Percentiles rank a stretch among this genome's conserved stretches.
phyloP scores from a whole-genome alignment of 2,329 filamentous ascomycete species.

The Coniochaeta sp. region DNA sequence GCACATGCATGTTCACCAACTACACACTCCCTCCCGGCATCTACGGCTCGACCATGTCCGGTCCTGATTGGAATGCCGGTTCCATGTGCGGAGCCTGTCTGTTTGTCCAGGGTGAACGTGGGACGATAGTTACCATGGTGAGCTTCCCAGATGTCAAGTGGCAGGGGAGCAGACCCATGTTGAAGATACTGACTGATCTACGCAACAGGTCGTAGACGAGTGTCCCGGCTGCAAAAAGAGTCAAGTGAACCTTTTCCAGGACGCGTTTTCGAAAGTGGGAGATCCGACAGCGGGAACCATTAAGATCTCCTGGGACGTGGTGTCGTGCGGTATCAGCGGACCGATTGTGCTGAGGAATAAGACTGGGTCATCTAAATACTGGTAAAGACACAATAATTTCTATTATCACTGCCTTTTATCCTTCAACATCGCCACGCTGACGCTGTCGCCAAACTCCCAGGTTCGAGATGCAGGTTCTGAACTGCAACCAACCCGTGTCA shows the following conservation, averaged over 20 bases:
- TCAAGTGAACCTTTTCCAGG: constrained; percentile 37
- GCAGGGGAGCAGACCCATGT: too few relatives aligned
- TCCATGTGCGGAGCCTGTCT: constrained; percentile 56
- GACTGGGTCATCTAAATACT: constrained; percentile 32
- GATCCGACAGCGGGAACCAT: constrained; percentile 26
- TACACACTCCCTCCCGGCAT: constrained; percentile 53
- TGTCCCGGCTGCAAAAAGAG: constrained; percentile 31
- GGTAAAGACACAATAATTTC: constrained; percentile 18
- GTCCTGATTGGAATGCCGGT: constrained; percentile 46
- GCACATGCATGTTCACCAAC: constrained; percentile 55
- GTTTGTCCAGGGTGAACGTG: constrained; percentile 50
- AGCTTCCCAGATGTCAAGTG: too few relatives aligned
- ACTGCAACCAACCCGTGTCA: constrained; percentile 48
- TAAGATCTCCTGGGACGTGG: constrained; percentile 25
- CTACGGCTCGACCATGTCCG: constrained; percentile 55
- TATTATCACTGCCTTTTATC: too few relatives aligned
- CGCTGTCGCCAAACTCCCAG: neutral
- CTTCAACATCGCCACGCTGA: too few relatives aligned
- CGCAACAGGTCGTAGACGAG: constrained; percentile 32
- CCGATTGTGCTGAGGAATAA: constrained; percentile 36
- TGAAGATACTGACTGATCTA: neutral
- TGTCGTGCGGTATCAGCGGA: constrained; percentile 28
- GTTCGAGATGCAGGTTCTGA: constrained; percentile 54
- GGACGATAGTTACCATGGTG: constrained; percentile 46
- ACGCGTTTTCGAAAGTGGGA: constrained; percentile 30